Evolutionary conservation across 2,329 filamentous ascomycete genomes (phyloP), one percentile per base, ranked within the genome.

Genomic region (Grosmannia serpens): DNA sequence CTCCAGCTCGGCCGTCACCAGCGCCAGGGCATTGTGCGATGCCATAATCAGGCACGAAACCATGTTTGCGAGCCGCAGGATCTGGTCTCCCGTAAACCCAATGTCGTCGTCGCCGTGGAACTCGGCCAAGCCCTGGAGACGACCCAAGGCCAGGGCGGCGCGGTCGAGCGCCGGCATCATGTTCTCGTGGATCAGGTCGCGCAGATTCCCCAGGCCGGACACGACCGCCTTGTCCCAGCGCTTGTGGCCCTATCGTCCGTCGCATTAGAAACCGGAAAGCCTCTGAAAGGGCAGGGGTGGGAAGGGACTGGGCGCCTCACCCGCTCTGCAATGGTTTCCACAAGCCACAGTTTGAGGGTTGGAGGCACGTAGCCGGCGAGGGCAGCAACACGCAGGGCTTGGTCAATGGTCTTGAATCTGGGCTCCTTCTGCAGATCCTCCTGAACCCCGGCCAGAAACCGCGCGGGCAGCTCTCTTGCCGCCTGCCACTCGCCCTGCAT

Each of bases 151-250:
- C 27, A 96, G 84, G 53, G 82, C 81, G 64, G 88, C 87, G 56
- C 92, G 84, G 65, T 97, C 91, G 2, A 97, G 76, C 0, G 89
- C 90, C 0, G 94, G 94, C 2, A 97, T 78, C 56, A 96, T 84
- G 69, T 95, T 91, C 67, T 96, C 87, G 67, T 96, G 91, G 0
- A 91, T 77, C 15, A 97, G 77, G 56, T 83, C 81, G 55, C 90
- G 83, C 11, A 97, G 78, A 57, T 84, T 86, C 60, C 89, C 85
- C 24, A 96, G 85, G 1, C 91, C 89, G 4, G 84, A 83, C 1
- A 82, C 79, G 2, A 95, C 87, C 7, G 88, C 86, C 67, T 92
- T 95, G 62, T 97, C 91, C 94, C 94, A 99, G 54, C 94, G 80
- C 71, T 96, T 96, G 66, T 95, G 89, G 0, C 91, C 91, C 87